These are phyloP conservation scores for Xerocomus nothofagi DNA, from an alignment of 1,284 basidiomycete species.

Conservation along the genomic window DNA sequence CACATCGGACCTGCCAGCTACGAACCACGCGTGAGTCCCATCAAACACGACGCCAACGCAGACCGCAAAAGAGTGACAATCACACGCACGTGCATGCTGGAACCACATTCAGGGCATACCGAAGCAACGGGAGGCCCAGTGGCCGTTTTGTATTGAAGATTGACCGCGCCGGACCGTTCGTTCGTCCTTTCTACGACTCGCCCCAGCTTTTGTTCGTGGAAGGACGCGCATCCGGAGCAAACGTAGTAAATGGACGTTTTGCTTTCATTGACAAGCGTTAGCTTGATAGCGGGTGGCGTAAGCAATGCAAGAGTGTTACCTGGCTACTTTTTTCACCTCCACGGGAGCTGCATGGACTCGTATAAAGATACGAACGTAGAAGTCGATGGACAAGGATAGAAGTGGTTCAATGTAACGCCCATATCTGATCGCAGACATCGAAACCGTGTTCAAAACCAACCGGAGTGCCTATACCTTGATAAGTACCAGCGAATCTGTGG, in stretches of 20 bases:
- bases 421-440: constrained; percentile 87
- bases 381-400: constrained; percentile 95
- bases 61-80: background rate
- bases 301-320: constrained; percentile 47
- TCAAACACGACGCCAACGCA: background rate
- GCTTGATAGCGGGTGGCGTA: constrained; percentile 1
- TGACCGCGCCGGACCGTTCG: constrained; percentile 53
- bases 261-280: constrained; percentile 40
- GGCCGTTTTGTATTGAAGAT: constrained; percentile 70
- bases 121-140: constrained; percentile 68
- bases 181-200: constrained; percentile 58
- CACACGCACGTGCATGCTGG: constrained; percentile 63
- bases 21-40: constrained; percentile 27
- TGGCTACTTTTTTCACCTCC: constrained; percentile 85
- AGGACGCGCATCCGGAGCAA: constrained; percentile 80
- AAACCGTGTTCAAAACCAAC: constrained; percentile 83
- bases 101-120: constrained; percentile 82
- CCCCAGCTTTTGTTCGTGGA: constrained; percentile 79
- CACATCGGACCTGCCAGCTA: constrained; percentile 94
- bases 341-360: constrained; percentile 73
- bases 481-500: constrained; percentile 1
- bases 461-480: constrained; percentile 69
- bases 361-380: constrained; percentile 94
- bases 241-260: constrained; percentile 83
- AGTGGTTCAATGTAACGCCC: constrained; percentile 90